Percentiles rank a stretch among this genome's conserved stretches.
phyloP scores from a whole-genome alignment of 495 filamentous ascomycete species.

The Penicillium pulvis region DNA sequence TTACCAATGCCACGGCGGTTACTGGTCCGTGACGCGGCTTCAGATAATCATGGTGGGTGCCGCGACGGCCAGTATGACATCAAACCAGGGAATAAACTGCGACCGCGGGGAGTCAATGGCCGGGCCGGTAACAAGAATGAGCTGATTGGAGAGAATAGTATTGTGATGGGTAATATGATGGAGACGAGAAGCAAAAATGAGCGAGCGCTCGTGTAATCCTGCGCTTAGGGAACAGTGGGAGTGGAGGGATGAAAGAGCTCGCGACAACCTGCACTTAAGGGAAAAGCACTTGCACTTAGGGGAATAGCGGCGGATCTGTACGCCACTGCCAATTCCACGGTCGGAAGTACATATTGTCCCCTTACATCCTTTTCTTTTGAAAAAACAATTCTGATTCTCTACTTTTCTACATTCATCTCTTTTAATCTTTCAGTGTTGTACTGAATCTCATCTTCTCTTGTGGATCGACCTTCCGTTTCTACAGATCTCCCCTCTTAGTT shows the following conservation, averaged over 20 bases:
- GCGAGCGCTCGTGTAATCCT: constrained; percentile 34
- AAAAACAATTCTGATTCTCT: constrained; percentile 4
- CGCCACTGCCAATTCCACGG: constrained; percentile 18
- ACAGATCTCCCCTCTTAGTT: constrained; percentile 3
- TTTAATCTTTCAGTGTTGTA: constrained; percentile 8
- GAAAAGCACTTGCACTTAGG: constrained; percentile 45
- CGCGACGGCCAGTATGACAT: constrained; percentile 5
- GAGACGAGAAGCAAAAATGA: neutral
- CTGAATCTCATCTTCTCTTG: constrained; percentile 15
- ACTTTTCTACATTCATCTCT: constrained; percentile 1
- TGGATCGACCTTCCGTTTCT: constrained; percentile 2
- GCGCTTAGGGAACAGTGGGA: constrained; percentile 39
- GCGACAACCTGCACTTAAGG: constrained; percentile 68
- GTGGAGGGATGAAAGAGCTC: constrained; percentile 30
- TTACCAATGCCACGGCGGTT: neutral
- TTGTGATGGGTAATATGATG: neutral
- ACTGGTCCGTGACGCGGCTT: constrained; percentile 8
- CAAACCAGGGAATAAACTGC: neutral
- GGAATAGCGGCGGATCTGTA: constrained; percentile 27
- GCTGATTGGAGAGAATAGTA: neutral
- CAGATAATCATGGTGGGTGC: constrained; percentile 13
- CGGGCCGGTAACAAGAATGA: neutral
- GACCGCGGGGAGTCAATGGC: neutral
- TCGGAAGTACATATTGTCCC: constrained; percentile 16
- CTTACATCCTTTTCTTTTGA: constrained; percentile 12